Evolutionary conservation across 345 rosid genomes (phyloP).

Genomic region (Geranium rotundifolium): DNA sequence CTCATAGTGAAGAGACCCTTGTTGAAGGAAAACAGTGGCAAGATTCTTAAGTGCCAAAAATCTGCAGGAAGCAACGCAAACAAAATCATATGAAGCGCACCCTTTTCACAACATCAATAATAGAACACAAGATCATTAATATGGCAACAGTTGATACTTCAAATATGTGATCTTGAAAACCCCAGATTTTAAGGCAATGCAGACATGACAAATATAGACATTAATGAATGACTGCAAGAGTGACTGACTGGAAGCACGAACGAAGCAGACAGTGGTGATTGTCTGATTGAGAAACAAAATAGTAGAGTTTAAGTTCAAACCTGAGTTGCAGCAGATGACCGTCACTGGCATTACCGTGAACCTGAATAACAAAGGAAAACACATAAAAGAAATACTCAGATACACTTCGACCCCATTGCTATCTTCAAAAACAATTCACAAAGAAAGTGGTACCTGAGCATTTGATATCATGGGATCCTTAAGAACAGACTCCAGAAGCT

Average conservation of each 20-base stretch:
- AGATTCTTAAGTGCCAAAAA: slow-evolving; percentile 92
- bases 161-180: no score
- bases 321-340: slow-evolving; percentile 83
- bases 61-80: slow-evolving; percentile 30
- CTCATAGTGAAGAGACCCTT: slow-evolving; percentile 74
- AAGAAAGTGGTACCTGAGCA: slow-evolving; percentile 39
- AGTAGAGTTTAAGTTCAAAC: slow-evolving; percentile 21
- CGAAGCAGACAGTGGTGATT: not conserved
- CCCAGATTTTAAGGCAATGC: not conserved
- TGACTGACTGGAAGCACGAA: not conserved
- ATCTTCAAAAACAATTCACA: not conserved
- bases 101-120: not conserved
- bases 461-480: slow-evolving; percentile 70
- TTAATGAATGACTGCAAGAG: not conserved
- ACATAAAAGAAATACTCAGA: not conserved
- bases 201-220: not conserved
- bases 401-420: not conserved
- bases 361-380: slow-evolving; percentile 32
- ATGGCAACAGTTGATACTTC: not conserved
- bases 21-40: slow-evolving; percentile 81
- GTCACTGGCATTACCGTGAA: slow-evolving; percentile 46
- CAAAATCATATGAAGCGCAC: not conserved
- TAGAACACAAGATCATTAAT: not conserved
- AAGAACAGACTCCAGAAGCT: slow-evolving; percentile 64
- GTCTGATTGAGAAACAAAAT: not conserved